These are phyloP conservation scores for Calcarisporium arbuscula DNA, from an alignment of 2,329 filamentous ascomycete genomes.

Conservation along the genomic window DNA sequence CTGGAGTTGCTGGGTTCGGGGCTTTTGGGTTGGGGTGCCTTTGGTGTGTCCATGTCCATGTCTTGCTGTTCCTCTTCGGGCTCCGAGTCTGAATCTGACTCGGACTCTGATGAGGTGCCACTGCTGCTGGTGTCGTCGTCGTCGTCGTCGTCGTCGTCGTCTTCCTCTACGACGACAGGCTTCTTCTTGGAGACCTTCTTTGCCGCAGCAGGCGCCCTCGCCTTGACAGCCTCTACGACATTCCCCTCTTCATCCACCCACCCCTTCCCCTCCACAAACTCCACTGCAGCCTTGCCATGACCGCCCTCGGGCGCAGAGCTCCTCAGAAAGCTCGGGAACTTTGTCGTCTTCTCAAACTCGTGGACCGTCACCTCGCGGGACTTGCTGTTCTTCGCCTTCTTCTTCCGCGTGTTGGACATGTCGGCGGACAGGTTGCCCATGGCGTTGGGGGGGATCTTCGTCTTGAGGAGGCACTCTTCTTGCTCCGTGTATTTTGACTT, in stretches of 20 bases:
- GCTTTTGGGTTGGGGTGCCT: constrained; percentile 6
- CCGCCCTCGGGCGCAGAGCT: constrained; percentile 23
- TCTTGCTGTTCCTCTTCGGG: constrained; percentile 13
- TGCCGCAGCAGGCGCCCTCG: constrained; percentile 11
- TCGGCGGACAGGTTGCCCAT: constrained; percentile 36
- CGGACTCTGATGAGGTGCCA: constrained; percentile 26
- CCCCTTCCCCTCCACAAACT: constrained; percentile 77
- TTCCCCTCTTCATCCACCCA: constrained; percentile 80
- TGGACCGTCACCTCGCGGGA: constrained; percentile 63
- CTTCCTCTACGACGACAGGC: constrained; percentile 12
- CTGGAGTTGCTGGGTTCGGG: constrained; percentile 13
- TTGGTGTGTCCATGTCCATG: constrained; percentile 11
- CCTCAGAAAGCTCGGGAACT: constrained; percentile 77
- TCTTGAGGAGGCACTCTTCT: constrained; percentile 80
- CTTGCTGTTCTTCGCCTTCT: constrained; percentile 49
- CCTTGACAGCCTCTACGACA: constrained; percentile 58
- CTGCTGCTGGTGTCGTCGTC: constrained; percentile 34
- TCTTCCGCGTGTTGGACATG: constrained; percentile 35
- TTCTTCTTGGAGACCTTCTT: constrained; percentile 17
- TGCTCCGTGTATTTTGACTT: constrained; percentile 76
- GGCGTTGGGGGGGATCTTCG: constrained; percentile 53
- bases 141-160: constrained; percentile 14
- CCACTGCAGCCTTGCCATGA: constrained; percentile 37
- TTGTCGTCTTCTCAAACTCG: constrained; percentile 81
- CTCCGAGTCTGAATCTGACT: constrained; percentile 25